These are phyloP conservation scores for Carex parvula DNA, from an alignment of 176 grass and related monocot species.

Conservation along the genomic window DNA sequence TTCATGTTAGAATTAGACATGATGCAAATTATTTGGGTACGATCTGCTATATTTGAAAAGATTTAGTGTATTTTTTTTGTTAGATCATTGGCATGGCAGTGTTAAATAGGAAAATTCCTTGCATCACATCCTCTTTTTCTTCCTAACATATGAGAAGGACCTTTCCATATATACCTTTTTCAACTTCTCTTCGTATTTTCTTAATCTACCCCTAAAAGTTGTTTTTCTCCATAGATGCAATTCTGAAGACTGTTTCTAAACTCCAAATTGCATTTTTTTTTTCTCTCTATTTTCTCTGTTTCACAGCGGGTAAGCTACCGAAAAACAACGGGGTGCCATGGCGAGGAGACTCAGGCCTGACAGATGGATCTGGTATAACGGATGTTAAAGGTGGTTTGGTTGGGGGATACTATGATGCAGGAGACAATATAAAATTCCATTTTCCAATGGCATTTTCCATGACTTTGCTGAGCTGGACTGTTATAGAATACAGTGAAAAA, in stretches of 20 bases:
- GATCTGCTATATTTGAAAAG: background rate
- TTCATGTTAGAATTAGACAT: background rate
- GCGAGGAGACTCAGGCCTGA: constrained; percentile 66
- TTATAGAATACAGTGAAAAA: constrained; percentile 75
- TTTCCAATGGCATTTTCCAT: constrained; percentile 98
- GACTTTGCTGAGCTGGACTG: constrained; percentile 95
- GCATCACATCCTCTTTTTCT: background rate
- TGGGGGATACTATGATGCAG: constrained; percentile 93
- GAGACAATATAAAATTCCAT: constrained; percentile 98
- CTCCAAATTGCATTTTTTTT: background rate
- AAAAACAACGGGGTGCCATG: constrained; percentile 87
- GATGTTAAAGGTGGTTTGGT: constrained; percentile 82
- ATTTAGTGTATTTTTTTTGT: background rate
- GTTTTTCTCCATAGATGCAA: background rate
- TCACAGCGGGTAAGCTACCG: constrained; percentile 68
- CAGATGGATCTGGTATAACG: constrained; percentile 42
- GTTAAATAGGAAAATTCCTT: background rate
- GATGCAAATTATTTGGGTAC: background rate
- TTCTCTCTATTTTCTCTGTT: background rate
- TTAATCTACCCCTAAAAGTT: background rate
- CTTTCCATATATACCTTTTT: background rate
- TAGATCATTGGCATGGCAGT: background rate
- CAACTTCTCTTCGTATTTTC: background rate
- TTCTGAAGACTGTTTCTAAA: background rate
- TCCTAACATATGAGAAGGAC: background rate